A percentile compares a stretch with the other conserved stretches of the same genome.
Evolutionary conservation across 2,329 filamentous ascomycete genomes (phyloP).

Genomic region (Colletotrichum falcatum): DNA sequence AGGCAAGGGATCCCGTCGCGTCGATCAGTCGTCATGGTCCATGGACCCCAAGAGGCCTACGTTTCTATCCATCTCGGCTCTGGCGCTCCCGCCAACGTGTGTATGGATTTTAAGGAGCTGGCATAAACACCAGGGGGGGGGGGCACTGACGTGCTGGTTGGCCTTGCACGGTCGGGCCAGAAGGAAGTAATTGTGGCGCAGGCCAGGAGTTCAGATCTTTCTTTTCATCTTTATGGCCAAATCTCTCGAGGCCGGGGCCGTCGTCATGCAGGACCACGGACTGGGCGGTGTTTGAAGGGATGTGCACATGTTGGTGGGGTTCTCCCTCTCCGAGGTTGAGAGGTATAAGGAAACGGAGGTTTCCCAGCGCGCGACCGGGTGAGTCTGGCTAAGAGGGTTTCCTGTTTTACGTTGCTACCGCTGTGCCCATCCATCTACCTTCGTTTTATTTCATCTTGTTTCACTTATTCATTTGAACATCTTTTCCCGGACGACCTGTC

Average conservation of each 20-base stretch:
- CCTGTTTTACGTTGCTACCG: background rate
- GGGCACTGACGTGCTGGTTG: constrained; percentile 1
- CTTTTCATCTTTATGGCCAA: background rate
- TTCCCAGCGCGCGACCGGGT: background rate
- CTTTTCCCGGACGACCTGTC: background rate
- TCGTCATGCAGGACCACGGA: constrained; percentile 16
- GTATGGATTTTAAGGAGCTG: background rate
- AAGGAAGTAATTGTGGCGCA: constrained; percentile 12
- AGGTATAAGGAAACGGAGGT: constrained; percentile 20
- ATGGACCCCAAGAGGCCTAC: background rate
- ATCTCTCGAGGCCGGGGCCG: constrained; percentile 5
- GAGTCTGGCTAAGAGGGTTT: background rate
- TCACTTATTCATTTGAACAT: background rate
- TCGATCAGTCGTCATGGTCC: constrained; percentile 16
- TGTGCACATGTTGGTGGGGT: background rate
- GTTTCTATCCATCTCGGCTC: background rate
- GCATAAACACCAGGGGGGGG: background rate
- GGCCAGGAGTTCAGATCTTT: background rate
- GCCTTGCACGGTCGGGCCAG: background rate
- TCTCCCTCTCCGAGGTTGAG: background rate
- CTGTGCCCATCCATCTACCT: background rate
- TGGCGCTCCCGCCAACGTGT: background rate
- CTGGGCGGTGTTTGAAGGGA: constrained; percentile 15
- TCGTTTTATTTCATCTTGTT: background rate
- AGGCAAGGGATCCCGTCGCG: background rate